Conservation (phyloP, 2,329 filamentous ascomycete genomes). For the Fusarium pseudonygamai region DNA sequence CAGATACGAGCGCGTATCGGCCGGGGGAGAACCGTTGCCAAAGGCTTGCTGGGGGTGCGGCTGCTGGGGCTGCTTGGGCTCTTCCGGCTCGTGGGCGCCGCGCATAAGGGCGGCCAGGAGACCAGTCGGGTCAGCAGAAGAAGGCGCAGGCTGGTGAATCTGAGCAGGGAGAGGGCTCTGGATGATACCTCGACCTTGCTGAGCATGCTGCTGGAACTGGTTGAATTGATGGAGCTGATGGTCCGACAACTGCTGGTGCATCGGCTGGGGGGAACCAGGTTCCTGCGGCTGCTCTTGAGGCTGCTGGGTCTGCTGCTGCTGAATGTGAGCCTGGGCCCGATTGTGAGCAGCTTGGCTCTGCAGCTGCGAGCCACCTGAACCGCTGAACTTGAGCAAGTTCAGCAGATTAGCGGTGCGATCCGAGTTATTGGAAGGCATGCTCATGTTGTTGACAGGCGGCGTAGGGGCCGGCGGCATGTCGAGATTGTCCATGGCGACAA, state of each 20-base stretch:
- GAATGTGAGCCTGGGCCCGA: slow-evolving; percentile 17
- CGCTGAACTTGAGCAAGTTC: slow-evolving; percentile 70
- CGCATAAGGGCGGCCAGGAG: slow-evolving; percentile 69
- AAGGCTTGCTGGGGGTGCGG: slow-evolving; percentile 49
- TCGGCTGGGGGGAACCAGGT: slow-evolving; percentile 31
- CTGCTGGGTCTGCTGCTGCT: slow-evolving; percentile 32
- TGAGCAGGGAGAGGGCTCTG: slow-evolving; percentile 48
- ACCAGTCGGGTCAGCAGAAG: slow-evolving; percentile 65
- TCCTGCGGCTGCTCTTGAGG: slow-evolving; percentile 31
- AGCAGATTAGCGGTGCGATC: slow-evolving; percentile 66
- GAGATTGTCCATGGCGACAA: slow-evolving; percentile 45
- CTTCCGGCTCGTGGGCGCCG: slow-evolving; percentile 62
- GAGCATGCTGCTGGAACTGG: slow-evolving; percentile 42
- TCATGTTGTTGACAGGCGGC: slow-evolving; percentile 54
- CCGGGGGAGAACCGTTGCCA: slow-evolving; percentile 62
- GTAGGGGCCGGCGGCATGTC: slow-evolving; percentile 63
- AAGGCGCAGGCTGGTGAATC: slow-evolving; percentile 67
- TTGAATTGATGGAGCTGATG: slow-evolving; percentile 43
- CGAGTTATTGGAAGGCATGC: slow-evolving; percentile 50
- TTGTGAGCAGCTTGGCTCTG: slow-evolving; percentile 47
- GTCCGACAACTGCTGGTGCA: slow-evolving; percentile 40
- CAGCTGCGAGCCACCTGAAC: slow-evolving; percentile 47
- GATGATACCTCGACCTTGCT: slow-evolving; percentile 31
- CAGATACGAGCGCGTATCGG: slow-evolving; percentile 84
- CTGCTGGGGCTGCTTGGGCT: slow-evolving; percentile 45